phyloP scores from a whole-genome alignment of 768 basidiomycete species.

The Hygrocybe coccinea region DNA sequence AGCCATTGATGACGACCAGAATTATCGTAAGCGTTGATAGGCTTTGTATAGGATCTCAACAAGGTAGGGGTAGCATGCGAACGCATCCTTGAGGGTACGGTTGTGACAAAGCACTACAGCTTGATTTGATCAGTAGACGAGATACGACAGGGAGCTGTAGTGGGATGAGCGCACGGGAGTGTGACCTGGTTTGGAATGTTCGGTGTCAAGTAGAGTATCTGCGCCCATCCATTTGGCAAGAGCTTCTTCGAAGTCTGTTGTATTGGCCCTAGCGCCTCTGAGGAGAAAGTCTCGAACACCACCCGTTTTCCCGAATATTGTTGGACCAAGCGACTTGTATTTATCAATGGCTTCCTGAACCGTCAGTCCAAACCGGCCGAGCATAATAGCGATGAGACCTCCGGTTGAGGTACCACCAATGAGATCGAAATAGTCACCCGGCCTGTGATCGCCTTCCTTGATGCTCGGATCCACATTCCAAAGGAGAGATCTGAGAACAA shows the following conservation, averaged over 20 bases:
- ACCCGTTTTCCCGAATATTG: constrained; percentile 22
- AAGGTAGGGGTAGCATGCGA: neutral
- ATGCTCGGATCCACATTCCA: constrained; percentile 17
- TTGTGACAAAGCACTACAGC: neutral
- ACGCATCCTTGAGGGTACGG: neutral
- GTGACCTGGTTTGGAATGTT: no score
- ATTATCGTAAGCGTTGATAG: neutral
- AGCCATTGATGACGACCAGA: neutral
- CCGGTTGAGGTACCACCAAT: constrained; percentile 34
- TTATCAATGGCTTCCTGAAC: constrained; percentile 29
- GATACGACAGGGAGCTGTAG: no score
- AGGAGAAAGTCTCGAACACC: neutral
- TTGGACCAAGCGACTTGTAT: constrained; percentile 24
- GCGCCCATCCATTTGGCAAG: neutral
- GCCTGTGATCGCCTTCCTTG: constrained; percentile 10
- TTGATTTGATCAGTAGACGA: no score
- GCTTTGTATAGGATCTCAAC: no score
- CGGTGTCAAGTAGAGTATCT: neutral
- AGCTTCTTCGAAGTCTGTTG: neutral
- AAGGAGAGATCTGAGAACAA: constrained; percentile 31
- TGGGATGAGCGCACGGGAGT: no score
- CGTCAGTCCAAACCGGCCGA: constrained; percentile 32
- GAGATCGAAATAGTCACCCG: constrained; percentile 33
- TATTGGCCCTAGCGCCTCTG: neutral
- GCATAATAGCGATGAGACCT: constrained; percentile 35